Evolutionary conservation across 2,329 filamentous ascomycete genomes (phyloP), one percentile per base, ranked within the genome.

Genomic region (Pseudogymnoascus sp.): DNA sequence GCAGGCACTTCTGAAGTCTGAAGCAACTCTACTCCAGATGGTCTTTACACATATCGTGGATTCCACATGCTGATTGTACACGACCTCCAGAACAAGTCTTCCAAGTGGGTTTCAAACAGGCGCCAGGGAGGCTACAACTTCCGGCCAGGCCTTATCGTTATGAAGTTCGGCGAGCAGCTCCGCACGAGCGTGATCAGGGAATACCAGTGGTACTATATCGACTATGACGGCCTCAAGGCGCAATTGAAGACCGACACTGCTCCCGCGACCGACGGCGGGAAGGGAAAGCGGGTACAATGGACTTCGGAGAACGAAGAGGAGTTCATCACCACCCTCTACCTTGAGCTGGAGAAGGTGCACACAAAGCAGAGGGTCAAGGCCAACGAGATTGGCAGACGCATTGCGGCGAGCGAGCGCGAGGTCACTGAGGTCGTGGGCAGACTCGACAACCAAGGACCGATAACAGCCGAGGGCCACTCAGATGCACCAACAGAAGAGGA

Each of bases 141-240:
- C 65, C 71, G 72, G 34, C 82, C 80, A 47, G 81, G 81, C 63
- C 73, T 79, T 65, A 72, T 84, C 76, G 78, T 82, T 78, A 87
- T 87, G 84, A 87, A 87, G 81, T 99, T 97, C 81, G 94, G 94
- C 74, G 90, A 97, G 77, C 92, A 99, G 81, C 86, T 99, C 71
- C 91, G 91, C 66, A 93, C 91, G 70, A 97, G 92, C 73, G 83
- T 96, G 72, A 96, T 97, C 76, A 91, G 90, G 79, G 92, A 97
- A 77, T 99, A 95, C 78, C 87, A 92, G 74, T 96, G 92, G 87
- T 91, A 96, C 79, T 99, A 99, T 78, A 97, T 99, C 76, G 89
- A 91, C 77, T 99, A 99, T 78, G 92, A 97, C 74, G 90, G 88
- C 66, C 83, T 99, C 58, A 99, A 99, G 78, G 81, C 83, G 67